phyloP scores from a whole-genome alignment of 2,329 filamentous ascomycete genomes.

The Colletotrichum karsti region DNA sequence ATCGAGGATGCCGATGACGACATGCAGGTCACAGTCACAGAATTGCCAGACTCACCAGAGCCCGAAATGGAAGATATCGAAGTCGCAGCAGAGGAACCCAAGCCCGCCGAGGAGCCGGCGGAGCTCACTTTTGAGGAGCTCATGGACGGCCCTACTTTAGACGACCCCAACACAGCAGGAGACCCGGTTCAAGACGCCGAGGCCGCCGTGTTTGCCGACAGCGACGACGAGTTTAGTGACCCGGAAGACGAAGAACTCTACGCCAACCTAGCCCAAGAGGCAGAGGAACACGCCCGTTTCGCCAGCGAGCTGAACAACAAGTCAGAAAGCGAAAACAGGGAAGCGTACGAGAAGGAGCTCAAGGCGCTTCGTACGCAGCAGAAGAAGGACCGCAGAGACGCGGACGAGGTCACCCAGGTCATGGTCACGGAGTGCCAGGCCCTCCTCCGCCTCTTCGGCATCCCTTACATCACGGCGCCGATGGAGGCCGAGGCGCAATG shows the following conservation, averaged over 20 bases:
- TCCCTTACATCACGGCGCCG: constrained; percentile 95
- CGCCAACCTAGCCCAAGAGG: constrained; percentile 85
- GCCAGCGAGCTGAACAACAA: constrained; percentile 86
- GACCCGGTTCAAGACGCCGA: constrained; percentile 38
- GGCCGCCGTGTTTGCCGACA: constrained; percentile 56
- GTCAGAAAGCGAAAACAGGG: constrained; percentile 72
- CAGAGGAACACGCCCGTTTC: constrained; percentile 93
- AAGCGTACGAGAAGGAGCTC: constrained; percentile 87
- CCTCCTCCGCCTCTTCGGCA: constrained; percentile 86
- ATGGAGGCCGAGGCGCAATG: constrained; percentile 99
- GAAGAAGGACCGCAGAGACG: constrained; percentile 94
- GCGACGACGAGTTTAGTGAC: constrained; percentile 82
- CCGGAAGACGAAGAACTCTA: constrained; percentile 93
- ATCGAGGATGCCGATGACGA: constrained; percentile 37
- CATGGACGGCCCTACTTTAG: constrained; percentile 32
- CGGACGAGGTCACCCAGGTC: constrained; percentile 94
- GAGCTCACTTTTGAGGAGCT: constrained; percentile 31
- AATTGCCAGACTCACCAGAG: constrained; percentile 25
- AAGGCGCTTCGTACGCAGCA: constrained; percentile 91
- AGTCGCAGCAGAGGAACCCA: background rate
- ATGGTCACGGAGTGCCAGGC: constrained; percentile 98
- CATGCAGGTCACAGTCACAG: constrained; percentile 37
- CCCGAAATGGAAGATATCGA: constrained; percentile 11
- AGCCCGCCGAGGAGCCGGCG: constrained; percentile 8
- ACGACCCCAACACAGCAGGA: constrained; percentile 18